These are phyloP conservation scores for Pythium aristosporum DNA, from an alignment of 352 stramenopile species.

Conservation along the genomic window DNA sequence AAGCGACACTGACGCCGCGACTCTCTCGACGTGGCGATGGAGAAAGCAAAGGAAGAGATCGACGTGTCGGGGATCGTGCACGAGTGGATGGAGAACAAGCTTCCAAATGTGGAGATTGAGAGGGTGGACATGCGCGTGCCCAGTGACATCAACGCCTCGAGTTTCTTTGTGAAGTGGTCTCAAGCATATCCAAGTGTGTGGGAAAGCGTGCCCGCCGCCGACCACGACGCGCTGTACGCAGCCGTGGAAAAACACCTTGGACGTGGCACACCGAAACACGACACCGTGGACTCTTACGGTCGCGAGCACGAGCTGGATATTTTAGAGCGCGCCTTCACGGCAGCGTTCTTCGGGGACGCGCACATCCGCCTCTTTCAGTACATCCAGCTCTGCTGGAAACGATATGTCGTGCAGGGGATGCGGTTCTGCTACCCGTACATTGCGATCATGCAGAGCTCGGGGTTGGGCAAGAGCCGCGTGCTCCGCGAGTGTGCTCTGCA, in stretches of 20 bases:
- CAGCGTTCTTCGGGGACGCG: neutral
- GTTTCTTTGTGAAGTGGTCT: no score
- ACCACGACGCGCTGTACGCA: neutral
- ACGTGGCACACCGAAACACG: no score
- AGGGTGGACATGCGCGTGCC: no score
- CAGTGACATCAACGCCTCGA: neutral
- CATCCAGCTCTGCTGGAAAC: neutral
- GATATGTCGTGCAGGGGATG: neutral
- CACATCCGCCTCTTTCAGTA: neutral
- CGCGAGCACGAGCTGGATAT: neutral
- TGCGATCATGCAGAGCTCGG: conserved; percentile 16
- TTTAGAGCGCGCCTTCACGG: neutral
- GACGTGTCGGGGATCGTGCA: conserved; percentile 11
- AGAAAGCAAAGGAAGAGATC: neutral
- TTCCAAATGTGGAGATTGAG: neutral
- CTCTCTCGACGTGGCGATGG: no score
- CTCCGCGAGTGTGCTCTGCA: neutral
- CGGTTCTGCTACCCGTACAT: conserved; percentile 4
- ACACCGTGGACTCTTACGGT: neutral
- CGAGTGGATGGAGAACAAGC: neutral
- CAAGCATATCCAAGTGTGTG: neutral
- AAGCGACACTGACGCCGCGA: no score
- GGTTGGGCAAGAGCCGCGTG: conserved; percentile 23
- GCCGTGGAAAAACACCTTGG: neutral
- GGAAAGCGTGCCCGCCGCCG: neutral